A percentile compares a stretch with the other conserved stretches of the same genome.
Evolutionary conservation across 23 red algal species (phyloP).

Genomic region (Pyropia yezoensis): DNA sequence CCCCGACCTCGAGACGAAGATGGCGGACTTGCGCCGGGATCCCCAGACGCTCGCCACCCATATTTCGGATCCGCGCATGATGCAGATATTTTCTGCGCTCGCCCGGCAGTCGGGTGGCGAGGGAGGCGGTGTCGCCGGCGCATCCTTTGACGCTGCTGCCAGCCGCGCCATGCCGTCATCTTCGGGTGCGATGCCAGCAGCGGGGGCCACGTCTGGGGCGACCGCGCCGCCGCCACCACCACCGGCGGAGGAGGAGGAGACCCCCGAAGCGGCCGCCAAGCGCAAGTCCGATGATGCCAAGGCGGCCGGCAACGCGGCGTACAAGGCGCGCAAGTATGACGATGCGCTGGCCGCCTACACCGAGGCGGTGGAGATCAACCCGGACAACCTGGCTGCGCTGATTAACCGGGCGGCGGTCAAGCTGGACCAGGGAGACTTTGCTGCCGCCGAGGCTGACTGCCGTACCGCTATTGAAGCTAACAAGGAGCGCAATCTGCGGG

Average conservation of each 20-base stretch:
- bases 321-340: slow-evolving; percentile 74
- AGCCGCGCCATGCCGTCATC: not conserved
- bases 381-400: slow-evolving; percentile 66
- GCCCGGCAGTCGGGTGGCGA: slow-evolving; percentile 19
- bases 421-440: slow-evolving; percentile 67
- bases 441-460: slow-evolving; percentile 60
- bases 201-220: slow-evolving; percentile 9
- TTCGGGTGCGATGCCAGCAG: not conserved
- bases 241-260: slow-evolving; percentile 1
- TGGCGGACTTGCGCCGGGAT: slow-evolving; percentile 44
- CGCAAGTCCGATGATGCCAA: slow-evolving; percentile 45
- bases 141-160: not conserved
- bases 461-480: slow-evolving; percentile 69
- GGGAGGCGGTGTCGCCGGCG: not conserved
- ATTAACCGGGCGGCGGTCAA: slow-evolving; percentile 85
- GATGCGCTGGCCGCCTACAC: slow-evolving; percentile 65
- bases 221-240: slow-evolving; percentile 16
- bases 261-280: slow-evolving; percentile 7
- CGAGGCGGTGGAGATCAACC: slow-evolving; percentile 72
- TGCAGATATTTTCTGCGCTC: slow-evolving; percentile 66
- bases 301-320: slow-evolving; percentile 59
- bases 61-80: slow-evolving; percentile 63
- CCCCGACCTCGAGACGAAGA: slow-evolving; percentile 38
- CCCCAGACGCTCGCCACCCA: slow-evolving; percentile 50
- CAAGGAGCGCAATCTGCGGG: slow-evolving; percentile 55